Evolutionary conservation across 257 asterid species (phyloP), one percentile per base, ranked within the genome.

Genomic region (Solanum tacnaense): DNA sequence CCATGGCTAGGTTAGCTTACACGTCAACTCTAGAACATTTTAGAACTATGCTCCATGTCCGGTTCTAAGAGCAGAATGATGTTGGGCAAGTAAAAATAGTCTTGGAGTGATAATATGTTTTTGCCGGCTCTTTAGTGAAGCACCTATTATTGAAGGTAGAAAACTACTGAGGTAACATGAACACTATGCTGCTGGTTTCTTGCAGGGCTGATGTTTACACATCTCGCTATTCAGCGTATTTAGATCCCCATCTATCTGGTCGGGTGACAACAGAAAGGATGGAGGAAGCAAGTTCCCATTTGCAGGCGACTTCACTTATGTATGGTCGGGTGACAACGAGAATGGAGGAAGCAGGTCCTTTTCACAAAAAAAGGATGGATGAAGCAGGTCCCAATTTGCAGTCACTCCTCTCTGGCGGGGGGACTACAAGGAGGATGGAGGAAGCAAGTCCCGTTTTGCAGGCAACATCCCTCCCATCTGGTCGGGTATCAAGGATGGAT

Each of bases 191-290:
- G 23, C 72, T 84, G 36, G 23, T 89, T 87, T 90, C 82, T 92
- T 88, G 91, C 94, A 96, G 98, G 93, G 72, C 93, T 21, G 95
- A 91, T 84, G 89, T 89, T 67, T 93, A 91, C 85, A 72, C 86
- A 18, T 21, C 93, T 23, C 92, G 83, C 84, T 92, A 92, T 89
- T 75, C 93, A 29, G 62, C 89, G 2, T 88, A 81, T 83, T 71
- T 90, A 1, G 93, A 91, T 75, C 91, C 92, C 87, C 89, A 49
- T 60, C 90, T 36, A 91, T 87, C 79, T 27, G 68, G 44, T 68
- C 67, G 49, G 87, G 21, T 72, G 70, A 68, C 87, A 16, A 16
- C 41, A 18, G 46, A 38, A 16, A 49, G 87, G 31, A 72, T 46
- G 62, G 87, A 36, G 46, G 87, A 85, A 68, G 23, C 87, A 25